Evolutionary conservation across 2,329 filamentous ascomycete genomes (phyloP), one percentile per base, ranked within the genome.

Genomic region (Thelonectria blattea): DNA sequence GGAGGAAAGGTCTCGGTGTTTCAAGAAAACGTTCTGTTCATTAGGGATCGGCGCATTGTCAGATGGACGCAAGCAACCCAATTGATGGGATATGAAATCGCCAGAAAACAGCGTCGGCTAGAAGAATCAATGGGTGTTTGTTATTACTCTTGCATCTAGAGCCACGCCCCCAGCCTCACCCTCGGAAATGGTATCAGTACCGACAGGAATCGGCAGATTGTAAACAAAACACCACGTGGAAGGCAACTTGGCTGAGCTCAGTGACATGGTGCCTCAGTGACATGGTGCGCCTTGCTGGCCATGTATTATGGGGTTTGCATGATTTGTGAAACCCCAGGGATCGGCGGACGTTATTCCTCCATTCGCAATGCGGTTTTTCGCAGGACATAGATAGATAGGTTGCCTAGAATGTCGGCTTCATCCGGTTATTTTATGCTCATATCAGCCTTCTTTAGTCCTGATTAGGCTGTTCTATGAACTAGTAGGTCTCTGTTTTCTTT

Each of bases 131-230:
- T 24, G 15, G 11, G 43, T 22, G 43, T 46, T 24, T 46, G 15
- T 46, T 46, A 24, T 46, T 46, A 9, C 43, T 46, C 5, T 46
- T 46, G 15, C 43, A 46, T 46, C 20, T 46, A 27, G 43, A 46
- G 43, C 20, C 43, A 46, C 43, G 43, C 43, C 43, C 41, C 43
- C 43, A 46, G 43, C 43, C 43, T 46, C 43, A 46, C 43, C 43
- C 43, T 46, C 43, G 12, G 43, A 48, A 48, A 48, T 48, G 20
- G 45, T 48, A 8, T 48, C 22, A 48, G 45, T 48, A 8, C 24
- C 45, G 24, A 48, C 9, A 48, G 45, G 24, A 17, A 48, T 48
- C 22, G 45, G 45, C 45, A 8, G 45, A 32, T 48, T 10, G 15
- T 17, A 48, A 48, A 48, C 22, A n/a, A 6, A 48, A 5, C 20